phyloP scores from a whole-genome alignment of 129 eudicot genomes.

The Daucus carota region DNA sequence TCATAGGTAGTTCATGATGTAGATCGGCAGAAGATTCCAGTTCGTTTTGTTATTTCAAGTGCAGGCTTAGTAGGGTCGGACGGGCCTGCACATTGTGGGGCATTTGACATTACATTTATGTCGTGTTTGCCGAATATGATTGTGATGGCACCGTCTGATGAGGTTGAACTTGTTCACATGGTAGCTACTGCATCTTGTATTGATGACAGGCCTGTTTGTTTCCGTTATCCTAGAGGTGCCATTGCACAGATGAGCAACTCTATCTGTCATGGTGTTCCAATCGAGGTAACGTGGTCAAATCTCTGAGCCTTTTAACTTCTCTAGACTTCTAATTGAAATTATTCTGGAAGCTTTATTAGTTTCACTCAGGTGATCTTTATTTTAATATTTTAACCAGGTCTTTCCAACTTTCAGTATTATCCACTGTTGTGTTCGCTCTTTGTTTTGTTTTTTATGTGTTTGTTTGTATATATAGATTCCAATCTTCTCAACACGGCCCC shows the following conservation, averaged over 20 bases:
- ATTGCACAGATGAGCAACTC: constrained; percentile 33
- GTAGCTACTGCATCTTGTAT: constrained; percentile 71
- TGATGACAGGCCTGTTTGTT: constrained; percentile 79
- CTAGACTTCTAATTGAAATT: background rate
- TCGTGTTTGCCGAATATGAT: constrained; percentile 95
- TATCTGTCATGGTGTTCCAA: constrained; percentile 36
- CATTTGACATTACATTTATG: constrained; percentile 83
- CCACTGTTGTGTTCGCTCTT: background rate
- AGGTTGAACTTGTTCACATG: constrained; percentile 85
- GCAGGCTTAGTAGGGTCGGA: constrained; percentile 92
- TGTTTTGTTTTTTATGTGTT: background rate
- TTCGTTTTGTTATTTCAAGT: constrained; percentile 78
- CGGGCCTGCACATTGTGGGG: constrained; percentile 70
- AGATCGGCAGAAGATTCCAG: constrained; percentile 82
- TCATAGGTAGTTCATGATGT: constrained; percentile 84
- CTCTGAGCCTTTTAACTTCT: background rate
- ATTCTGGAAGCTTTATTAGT: background rate
- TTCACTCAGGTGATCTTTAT: background rate
- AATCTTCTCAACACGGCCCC: background rate
- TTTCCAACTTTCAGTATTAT: background rate
- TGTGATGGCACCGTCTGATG: constrained; percentile 98
- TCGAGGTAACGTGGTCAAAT: constrained; percentile 51
- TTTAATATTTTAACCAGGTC: background rate
- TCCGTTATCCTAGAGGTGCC: constrained; percentile 92
- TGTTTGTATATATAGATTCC: background rate